Conservation (phyloP, 495 filamentous ascomycete species). For the Daldinia vernicosa region DNA sequence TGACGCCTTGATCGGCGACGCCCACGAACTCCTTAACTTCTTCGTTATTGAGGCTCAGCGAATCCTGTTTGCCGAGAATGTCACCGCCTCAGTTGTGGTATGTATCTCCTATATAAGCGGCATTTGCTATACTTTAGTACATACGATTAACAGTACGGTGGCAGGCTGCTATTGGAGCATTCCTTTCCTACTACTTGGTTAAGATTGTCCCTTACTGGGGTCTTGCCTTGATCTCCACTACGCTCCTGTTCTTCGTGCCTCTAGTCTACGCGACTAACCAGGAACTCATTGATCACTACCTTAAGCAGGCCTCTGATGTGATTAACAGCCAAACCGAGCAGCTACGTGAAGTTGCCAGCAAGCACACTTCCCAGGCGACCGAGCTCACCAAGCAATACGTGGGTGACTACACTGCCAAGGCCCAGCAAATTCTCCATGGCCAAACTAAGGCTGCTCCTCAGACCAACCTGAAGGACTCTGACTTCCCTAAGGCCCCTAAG, state of each 20-base stretch:
- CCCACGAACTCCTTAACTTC: conserved; percentile 95
- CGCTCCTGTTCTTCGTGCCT: conserved; percentile 83
- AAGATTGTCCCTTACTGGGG: conserved; percentile 96
- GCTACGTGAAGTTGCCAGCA: conserved; percentile 78
- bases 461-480: conserved; percentile 54
- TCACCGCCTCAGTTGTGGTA: conserved; percentile 81
- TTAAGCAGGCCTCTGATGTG: conserved; percentile 74
- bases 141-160: conserved; percentile 35
- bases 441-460: conserved; percentile 54
- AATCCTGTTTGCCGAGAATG: conserved; percentile 93
- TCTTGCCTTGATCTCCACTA: conserved; percentile 78
- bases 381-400: conserved; percentile 81
- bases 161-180: conserved; percentile 79
- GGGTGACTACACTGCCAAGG: conserved; percentile 85
- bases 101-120: conserved; percentile 48
- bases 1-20: conserved; percentile 80
- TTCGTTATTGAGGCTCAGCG: conserved; percentile 97
- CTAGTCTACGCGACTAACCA: conserved; percentile 92
- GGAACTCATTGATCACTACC: conserved; percentile 88
- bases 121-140: neutral
- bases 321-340: conserved; percentile 84
- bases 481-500: conserved; percentile 72
- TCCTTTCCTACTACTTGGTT: conserved; percentile 91
- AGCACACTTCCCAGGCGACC: conserved; percentile 80
- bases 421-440: conserved; percentile 71